A percentile compares a stretch with the other conserved stretches of the same genome.
Evolutionary conservation across 2,329 filamentous ascomycete genomes (phyloP).

Genomic region (Ambrosiella cleistominuta): DNA sequence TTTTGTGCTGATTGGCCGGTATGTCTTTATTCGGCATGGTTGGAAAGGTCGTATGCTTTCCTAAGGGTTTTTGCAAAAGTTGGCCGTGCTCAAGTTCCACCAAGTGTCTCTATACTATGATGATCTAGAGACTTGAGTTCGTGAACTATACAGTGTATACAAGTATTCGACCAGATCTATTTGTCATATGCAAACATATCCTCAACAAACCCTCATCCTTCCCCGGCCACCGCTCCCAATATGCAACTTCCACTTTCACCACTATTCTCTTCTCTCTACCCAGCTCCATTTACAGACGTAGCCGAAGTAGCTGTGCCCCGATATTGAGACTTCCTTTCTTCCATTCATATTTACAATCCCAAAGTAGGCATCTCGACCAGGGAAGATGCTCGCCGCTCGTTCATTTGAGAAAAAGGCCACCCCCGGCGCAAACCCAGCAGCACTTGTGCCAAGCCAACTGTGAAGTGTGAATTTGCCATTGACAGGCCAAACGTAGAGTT

Average conservation of each 20-base stretch:
- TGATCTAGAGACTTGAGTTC: no score
- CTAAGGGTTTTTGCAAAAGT: no score
- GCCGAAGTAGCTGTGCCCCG: not conserved
- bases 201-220: no score
- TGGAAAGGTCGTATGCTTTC: no score
- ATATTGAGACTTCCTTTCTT: not conserved
- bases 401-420: not conserved
- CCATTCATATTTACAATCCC: not conserved
- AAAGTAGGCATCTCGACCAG: not conserved
- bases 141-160: no score
- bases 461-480: not conserved
- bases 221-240: not conserved
- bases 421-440: not conserved
- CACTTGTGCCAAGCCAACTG: not conserved
- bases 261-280: not conserved
- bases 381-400: not conserved
- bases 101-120: no score
- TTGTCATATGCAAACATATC: no score
- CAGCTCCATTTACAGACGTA: not conserved
- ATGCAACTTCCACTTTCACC: not conserved
- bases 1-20: not conserved
- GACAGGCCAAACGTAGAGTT: no score
- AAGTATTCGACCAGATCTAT: no score
- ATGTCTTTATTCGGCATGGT: no score
- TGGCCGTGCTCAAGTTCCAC: no score